Conservation (phyloP, 2,329 filamentous ascomycete genomes). For the Aureobasidium sp. region DNA sequence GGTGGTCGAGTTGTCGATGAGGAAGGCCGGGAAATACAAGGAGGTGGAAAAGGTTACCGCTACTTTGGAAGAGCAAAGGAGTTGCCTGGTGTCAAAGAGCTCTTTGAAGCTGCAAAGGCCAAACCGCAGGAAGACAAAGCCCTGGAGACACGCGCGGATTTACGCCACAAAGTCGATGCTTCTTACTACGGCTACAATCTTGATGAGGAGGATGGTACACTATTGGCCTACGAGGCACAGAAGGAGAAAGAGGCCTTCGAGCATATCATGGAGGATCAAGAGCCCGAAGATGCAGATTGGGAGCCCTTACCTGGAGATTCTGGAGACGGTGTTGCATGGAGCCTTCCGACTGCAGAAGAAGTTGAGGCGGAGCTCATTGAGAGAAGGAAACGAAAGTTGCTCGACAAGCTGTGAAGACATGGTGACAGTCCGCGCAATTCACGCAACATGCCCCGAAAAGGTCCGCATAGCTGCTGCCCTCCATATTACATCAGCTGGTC, state of each 20-base stretch:
- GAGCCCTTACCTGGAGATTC: constrained; percentile 78
- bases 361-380: constrained; percentile 93
- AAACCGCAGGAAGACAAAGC: constrained; percentile 47
- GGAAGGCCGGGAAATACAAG: constrained; percentile 48
- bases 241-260: constrained; percentile 75
- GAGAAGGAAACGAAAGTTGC: constrained; percentile 68
- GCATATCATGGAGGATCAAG: constrained; percentile 52
- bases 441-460: neutral
- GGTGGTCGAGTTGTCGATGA: constrained; percentile 47
- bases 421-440: neutral
- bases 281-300: constrained; percentile 52
- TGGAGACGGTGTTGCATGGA: constrained; percentile 77
- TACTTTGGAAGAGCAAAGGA: constrained; percentile 90
- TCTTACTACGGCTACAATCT: constrained; percentile 93
- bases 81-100: constrained; percentile 88
- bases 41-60: constrained; percentile 80
- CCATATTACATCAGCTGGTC: neutral
- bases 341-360: constrained; percentile 76
- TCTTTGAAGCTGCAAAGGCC: constrained; percentile 72
- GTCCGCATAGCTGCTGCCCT: neutral
- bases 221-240: constrained; percentile 72
- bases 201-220: constrained; percentile 77
- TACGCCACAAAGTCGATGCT: constrained; percentile 75
- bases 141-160: constrained; percentile 60
- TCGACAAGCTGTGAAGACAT: constrained; percentile 62